phyloP scores from a whole-genome alignment of 805 yeast genomes.

The Kodamaea laetipori region DNA sequence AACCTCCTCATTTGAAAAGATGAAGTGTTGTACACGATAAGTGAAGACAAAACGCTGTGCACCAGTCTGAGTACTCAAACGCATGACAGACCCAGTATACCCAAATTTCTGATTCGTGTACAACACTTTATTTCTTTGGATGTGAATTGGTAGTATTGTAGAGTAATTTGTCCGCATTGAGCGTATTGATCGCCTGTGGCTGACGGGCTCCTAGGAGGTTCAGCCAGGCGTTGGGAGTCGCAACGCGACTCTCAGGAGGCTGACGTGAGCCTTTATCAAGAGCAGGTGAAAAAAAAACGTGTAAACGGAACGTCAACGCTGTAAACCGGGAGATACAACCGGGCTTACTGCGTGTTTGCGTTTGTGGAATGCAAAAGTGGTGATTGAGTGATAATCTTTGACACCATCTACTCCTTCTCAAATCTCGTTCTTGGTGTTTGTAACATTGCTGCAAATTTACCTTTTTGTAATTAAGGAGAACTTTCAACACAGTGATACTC shows the following conservation, averaged over 20 bases:
- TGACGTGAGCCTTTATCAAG: no score
- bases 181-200: background rate
- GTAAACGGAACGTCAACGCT: no score
- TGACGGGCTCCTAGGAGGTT: background rate
- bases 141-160: background rate
- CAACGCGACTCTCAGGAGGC: background rate
- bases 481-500: no score
- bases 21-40: constrained; percentile 16
- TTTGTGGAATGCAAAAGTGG: no score
- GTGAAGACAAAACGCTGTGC: constrained; percentile 55
- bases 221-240: no score
- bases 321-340: no score
- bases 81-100: constrained; percentile 48
- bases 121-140: constrained; percentile 13
- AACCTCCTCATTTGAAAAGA: constrained; percentile 17
- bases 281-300: background rate
- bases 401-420: no score
- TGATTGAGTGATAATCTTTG: no score
- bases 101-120: constrained; percentile 45
- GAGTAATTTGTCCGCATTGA: background rate
- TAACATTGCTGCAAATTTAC: no score
- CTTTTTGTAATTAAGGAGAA: no score
- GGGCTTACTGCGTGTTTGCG: no score
- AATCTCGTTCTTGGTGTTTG: no score
- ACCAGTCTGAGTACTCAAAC: constrained; percentile 52